These are phyloP conservation scores for Bonia amplexicaulis DNA, from an alignment of 176 grass and related monocot genomes.

Conservation along the genomic window DNA sequence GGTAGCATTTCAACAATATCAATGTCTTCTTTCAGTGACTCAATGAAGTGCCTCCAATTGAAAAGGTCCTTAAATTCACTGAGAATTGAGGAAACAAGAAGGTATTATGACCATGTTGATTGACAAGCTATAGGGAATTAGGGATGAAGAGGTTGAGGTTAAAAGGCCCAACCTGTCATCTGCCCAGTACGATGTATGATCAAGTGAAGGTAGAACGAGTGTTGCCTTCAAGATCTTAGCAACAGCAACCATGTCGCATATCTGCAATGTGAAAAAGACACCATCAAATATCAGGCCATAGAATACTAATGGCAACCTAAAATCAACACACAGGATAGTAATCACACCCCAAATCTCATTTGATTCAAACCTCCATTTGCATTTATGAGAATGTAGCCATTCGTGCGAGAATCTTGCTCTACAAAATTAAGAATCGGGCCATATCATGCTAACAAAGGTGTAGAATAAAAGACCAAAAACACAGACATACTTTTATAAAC, in stretches of 20 bases:
- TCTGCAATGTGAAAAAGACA: conserved; percentile 57
- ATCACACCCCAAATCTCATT: conserved; percentile 98
- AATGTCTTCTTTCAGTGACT: conserved; percentile 86
- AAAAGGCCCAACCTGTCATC: conserved; percentile 65
- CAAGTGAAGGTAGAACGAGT: conserved; percentile 95
- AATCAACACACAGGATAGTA: conserved; percentile 35
- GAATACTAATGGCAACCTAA: conserved; percentile 13
- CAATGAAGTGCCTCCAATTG: conserved; percentile 95
- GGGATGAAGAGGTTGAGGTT: not conserved
- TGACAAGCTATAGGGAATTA: not conserved
- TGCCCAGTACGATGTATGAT: conserved; percentile 98
- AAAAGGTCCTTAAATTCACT: conserved; percentile 99
- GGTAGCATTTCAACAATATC: conserved; percentile 90
- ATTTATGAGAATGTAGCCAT: conserved; percentile 95
- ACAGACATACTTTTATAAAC: not conserved
- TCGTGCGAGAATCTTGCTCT: conserved; percentile 70
- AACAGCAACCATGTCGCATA: conserved; percentile 98
- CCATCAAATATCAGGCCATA: conserved; percentile 18
- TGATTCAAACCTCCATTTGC: conserved; percentile 99
- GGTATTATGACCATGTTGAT: not conserved
- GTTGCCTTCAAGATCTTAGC: conserved; percentile 94
- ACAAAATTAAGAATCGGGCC: conserved; percentile 27
- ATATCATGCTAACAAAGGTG: conserved; percentile 20
- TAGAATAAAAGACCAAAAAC: conserved; percentile 18
- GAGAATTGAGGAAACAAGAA: conserved; percentile 25